Conservation (phyloP, 2,329 filamentous ascomycete genomes). For the Epichloe hybrida region DNA sequence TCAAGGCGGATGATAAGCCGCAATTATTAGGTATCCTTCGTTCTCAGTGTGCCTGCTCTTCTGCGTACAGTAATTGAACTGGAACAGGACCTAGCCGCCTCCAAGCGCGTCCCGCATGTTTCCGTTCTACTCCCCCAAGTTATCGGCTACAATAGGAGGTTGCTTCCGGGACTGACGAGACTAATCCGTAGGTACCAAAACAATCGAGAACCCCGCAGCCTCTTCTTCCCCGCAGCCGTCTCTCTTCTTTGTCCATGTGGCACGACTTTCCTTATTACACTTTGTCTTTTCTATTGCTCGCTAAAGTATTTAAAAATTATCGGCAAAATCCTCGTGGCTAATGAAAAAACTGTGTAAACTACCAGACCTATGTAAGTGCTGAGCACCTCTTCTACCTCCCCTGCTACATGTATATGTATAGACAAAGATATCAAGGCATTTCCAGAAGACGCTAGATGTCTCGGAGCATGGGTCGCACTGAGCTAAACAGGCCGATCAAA, state of each 20-base stretch:
- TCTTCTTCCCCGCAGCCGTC: not conserved
- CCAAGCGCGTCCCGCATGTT: constrained; percentile 17
- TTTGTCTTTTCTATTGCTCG: not conserved
- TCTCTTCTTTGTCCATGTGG: not conserved
- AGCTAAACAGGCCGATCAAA: constrained; percentile 6
- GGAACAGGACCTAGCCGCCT: not conserved
- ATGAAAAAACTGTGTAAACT: not conserved
- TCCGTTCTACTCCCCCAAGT: constrained; percentile 14
- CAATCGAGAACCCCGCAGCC: constrained; percentile 1
- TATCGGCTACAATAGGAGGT: constrained; percentile 18
- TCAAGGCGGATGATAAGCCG: no score
- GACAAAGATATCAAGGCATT: not conserved
- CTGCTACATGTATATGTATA: no score
- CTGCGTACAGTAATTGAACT: not conserved
- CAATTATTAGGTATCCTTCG: no score
- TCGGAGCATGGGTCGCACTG: not conserved
- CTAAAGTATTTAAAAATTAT: not conserved
- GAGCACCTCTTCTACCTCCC: constrained; percentile 3
- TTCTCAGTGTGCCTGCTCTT: no score
- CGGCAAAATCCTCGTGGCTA: not conserved
- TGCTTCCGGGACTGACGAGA: constrained; percentile 15
- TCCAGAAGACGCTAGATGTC: not conserved
- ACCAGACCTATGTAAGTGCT: constrained; percentile 4
- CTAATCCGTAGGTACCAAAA: not conserved
- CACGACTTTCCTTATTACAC: not conserved